phyloP scores from a whole-genome alignment of 805 yeast species.

The Nakazawaea sp. region DNA sequence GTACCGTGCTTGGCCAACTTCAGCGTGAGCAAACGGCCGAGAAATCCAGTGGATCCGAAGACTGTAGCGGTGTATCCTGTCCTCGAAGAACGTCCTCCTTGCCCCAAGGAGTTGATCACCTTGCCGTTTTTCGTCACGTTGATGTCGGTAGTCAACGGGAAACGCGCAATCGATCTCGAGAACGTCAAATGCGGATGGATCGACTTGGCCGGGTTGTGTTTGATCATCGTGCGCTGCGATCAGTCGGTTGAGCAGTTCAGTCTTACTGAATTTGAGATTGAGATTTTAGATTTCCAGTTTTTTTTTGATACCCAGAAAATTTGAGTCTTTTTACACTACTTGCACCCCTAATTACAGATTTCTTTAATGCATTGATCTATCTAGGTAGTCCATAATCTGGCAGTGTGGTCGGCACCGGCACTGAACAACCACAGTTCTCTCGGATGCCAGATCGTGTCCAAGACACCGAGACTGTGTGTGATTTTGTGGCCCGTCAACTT shows the following conservation, averaged over 20 bases:
- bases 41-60: slow-evolving; percentile 74
- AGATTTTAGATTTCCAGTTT: no score
- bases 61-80: slow-evolving; percentile 87
- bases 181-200: no score
- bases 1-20: slow-evolving; percentile 83
- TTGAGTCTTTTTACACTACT: no score
- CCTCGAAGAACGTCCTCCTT: slow-evolving; percentile 79
- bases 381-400: slow-evolving; percentile 88
- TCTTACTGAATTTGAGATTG: no score
- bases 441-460: slow-evolving; percentile 92
- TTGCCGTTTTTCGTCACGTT: slow-evolving; percentile 72
- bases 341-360: no score
- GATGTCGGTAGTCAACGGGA: slow-evolving; percentile 48
- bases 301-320: no score
- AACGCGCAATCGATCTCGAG: slow-evolving; percentile 17
- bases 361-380: no score
- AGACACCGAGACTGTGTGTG: slow-evolving; percentile 74
- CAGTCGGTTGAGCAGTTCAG: no score
- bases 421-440: slow-evolving; percentile 96
- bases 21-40: slow-evolving; percentile 67
- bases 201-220: no score
- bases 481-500: slow-evolving; percentile 87
- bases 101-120: slow-evolving; percentile 62
- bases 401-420: slow-evolving; percentile 95
- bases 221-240: no score